These are phyloP conservation scores for Boletus reticulatus DNA, from an alignment of 768 basidiomycete genomes.

Conservation along the genomic window DNA sequence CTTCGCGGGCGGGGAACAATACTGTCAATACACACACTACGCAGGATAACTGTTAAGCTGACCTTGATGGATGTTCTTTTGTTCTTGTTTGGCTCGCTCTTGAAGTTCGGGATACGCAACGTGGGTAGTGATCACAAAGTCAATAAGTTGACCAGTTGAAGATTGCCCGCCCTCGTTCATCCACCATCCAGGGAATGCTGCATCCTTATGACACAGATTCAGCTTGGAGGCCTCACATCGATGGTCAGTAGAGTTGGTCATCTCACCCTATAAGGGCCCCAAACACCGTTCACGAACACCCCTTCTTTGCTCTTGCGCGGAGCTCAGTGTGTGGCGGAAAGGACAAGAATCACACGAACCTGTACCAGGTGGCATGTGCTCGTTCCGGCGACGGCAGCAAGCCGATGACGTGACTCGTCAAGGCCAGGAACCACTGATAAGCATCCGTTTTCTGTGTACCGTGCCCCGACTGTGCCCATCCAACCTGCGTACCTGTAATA, in stretches of 20 bases:
- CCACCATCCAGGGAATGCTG: constrained; percentile 94
- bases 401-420: constrained; percentile 73
- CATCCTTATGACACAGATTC: constrained; percentile 48
- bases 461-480: constrained; percentile 92
- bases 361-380: constrained; percentile 95
- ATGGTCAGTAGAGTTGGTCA: background rate
- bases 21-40: background rate
- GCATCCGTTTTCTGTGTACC: constrained; percentile 53
- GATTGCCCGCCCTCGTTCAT: constrained; percentile 99
- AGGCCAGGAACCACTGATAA: constrained; percentile 59
- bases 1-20: constrained; percentile 30
- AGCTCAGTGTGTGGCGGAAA: background rate
- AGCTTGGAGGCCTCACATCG: background rate
- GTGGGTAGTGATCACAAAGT: constrained; percentile 93
- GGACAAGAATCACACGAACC: constrained; percentile 35
- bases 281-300: constrained; percentile 88
- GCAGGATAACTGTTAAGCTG: background rate
- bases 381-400: constrained; percentile 94
- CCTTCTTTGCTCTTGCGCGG: constrained; percentile 66
- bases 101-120: constrained; percentile 75
- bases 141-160: constrained; percentile 92
- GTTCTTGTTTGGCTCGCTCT: constrained; percentile 55
- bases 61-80: constrained; percentile 61
- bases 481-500: constrained; percentile 81
- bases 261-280: constrained; percentile 82